These are phyloP conservation scores for Coniophora puteana DNA, from an alignment of 1,284 basidiomycete genomes.

Conservation along the genomic window DNA sequence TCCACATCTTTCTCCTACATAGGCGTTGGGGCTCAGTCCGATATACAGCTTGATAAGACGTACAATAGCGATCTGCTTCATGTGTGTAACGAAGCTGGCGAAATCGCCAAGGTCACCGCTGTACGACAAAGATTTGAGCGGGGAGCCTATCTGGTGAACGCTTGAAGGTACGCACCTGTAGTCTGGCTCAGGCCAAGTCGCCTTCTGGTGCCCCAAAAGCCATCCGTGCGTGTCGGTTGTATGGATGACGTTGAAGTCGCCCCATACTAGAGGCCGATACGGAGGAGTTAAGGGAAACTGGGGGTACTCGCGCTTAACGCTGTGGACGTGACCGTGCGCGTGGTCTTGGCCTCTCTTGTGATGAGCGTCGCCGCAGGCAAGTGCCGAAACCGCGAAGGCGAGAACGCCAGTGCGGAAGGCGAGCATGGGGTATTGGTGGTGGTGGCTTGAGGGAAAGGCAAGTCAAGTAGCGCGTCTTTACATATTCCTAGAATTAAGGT, in stretches of 20 bases:
- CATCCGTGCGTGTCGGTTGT: conserved; percentile 84
- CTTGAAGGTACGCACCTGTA: conserved; percentile 60
- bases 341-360: too few species aligned
- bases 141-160: too few species aligned
- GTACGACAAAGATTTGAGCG: too few species aligned
- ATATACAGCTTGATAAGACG: too few species aligned
- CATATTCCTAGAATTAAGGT: too few species aligned
- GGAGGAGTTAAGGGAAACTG: conserved; percentile 49
- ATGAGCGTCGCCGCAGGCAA: too few species aligned
- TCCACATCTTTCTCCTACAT: conserved; percentile 62
- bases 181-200: conserved; percentile 69
- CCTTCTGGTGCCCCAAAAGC: conserved; percentile 73
- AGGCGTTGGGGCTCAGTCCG: conserved; percentile 2
- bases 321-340: conserved; percentile 31
- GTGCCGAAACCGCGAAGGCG: too few species aligned
- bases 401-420: too few species aligned
- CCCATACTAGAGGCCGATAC: conserved; percentile 65
- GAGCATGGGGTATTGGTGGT: too few species aligned
- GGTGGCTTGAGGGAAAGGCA: too few species aligned
- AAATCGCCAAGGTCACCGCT: conserved; percentile 80
- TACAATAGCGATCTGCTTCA: conserved; percentile 69
- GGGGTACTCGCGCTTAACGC: conserved; percentile 43
- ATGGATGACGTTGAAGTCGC: conserved; percentile 71
- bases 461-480: too few species aligned
- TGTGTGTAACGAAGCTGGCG: conserved; percentile 75